phyloP scores from a whole-genome alignment of 2,329 filamentous ascomycete genomes.

The Capronia americana region DNA sequence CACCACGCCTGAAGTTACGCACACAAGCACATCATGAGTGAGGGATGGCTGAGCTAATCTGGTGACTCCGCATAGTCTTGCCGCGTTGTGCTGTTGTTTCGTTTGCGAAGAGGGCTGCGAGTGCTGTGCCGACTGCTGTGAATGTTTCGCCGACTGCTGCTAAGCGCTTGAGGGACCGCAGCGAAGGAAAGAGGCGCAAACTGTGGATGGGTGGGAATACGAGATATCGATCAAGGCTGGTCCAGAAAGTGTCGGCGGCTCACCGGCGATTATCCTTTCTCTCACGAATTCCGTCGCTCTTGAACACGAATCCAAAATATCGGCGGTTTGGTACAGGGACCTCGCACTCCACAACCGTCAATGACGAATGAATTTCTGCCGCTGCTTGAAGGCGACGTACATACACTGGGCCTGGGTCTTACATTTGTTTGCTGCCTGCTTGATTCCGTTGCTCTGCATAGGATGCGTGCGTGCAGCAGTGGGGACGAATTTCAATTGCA shows the following conservation, averaged over 20 bases:
- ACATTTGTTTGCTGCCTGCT: not conserved
- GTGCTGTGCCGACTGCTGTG: slow-evolving; percentile 68
- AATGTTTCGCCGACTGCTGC: slow-evolving; percentile 48
- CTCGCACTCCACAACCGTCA: not conserved
- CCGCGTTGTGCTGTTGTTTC: slow-evolving; percentile 67
- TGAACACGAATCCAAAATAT: not conserved
- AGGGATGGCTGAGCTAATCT: slow-evolving; percentile 1
- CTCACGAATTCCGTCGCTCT: not conserved
- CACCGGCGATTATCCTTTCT: not conserved
- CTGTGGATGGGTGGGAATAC: not conserved
- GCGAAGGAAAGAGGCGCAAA: not conserved
- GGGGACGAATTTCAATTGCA: not conserved
- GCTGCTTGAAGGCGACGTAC: not conserved
- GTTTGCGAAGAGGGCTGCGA: slow-evolving; percentile 69
- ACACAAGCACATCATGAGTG: not conserved
- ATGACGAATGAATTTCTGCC: not conserved
- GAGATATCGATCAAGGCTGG: not conserved
- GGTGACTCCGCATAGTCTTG: slow-evolving; percentile 50
- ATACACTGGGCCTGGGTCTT: not conserved
- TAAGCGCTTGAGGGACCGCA: slow-evolving; percentile 23
- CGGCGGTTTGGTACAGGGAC: not conserved
- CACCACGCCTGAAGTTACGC: not conserved
- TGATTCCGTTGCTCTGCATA: not conserved
- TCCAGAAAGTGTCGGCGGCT: not conserved
- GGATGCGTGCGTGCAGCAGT: not conserved